Conservation (phyloP, 2,329 filamentous ascomycete genomes). For the Plectosphaerella plurivora region DNA sequence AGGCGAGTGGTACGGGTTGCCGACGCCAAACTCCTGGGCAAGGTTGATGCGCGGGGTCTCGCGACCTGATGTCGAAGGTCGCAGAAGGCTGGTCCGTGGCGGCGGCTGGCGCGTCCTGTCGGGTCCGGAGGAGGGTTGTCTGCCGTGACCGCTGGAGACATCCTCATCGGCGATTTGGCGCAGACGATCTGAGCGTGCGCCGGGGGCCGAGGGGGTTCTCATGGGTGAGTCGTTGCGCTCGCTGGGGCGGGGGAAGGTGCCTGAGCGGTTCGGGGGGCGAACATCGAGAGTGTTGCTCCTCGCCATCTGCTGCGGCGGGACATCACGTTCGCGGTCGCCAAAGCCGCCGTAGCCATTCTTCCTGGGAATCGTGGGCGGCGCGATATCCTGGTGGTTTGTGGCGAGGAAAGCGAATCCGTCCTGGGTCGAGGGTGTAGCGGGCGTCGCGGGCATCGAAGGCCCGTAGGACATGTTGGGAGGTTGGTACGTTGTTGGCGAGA, state of each 20-base stretch:
- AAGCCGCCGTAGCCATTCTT: conserved; percentile 57
- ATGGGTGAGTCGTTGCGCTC: conserved; percentile 30
- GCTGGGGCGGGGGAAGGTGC: conserved; percentile 45
- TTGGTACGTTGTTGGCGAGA: not conserved
- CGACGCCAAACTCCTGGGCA: conserved; percentile 54
- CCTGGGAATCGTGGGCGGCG: conserved; percentile 34
- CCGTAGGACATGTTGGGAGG: not conserved
- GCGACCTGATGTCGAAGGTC: conserved; percentile 32
- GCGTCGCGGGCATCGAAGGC: not conserved
- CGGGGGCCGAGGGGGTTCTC: conserved; percentile 45
- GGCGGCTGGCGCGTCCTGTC: conserved; percentile 50
- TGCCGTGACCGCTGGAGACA: conserved; percentile 13
- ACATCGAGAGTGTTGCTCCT: conserved; percentile 30
- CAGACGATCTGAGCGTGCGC: conserved; percentile 32
- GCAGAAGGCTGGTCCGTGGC: conserved; percentile 44
- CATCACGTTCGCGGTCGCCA: conserved; percentile 20
- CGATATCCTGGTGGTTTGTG: conserved; percentile 15
- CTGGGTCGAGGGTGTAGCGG: not conserved
- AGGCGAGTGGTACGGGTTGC: conserved; percentile 61
- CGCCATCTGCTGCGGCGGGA: conserved; percentile 28
- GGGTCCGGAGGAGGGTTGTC: conserved; percentile 39
- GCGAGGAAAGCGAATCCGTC: conserved; percentile 3
- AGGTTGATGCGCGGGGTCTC: conserved; percentile 48
- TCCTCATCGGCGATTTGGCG: conserved; percentile 18
- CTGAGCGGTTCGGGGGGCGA: conserved; percentile 39